A percentile compares a stretch with the other conserved stretches of the same genome.
Conservation (phyloP, 2,329 filamentous ascomycete species). For the Aureobasidium sp. region DNA sequence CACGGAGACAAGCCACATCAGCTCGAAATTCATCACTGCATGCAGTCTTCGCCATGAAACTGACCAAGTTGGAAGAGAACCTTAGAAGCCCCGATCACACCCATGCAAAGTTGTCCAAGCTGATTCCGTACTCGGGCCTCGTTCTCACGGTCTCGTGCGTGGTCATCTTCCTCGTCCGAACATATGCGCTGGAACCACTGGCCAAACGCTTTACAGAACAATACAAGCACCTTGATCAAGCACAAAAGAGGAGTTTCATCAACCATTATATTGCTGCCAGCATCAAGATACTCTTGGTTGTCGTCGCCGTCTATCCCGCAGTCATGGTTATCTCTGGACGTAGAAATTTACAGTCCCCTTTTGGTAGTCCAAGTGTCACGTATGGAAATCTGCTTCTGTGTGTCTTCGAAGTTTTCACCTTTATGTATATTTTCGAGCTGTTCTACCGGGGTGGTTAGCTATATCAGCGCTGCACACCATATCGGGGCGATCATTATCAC, state of each 20-base stretch:
- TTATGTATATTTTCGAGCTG: conserved; percentile 43
- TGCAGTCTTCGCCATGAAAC: background rate
- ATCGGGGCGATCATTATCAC: conserved; percentile 37
- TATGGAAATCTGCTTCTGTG: conserved; percentile 38
- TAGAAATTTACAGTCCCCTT: background rate
- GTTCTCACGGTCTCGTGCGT: conserved; percentile 22
- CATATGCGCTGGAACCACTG: conserved; percentile 33
- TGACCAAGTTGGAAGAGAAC: background rate
- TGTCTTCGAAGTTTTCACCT: conserved; percentile 36
- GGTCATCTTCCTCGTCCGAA: conserved; percentile 22
- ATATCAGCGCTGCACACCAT: conserved; percentile 38
- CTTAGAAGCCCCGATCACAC: background rate
- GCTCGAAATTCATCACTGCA: background rate
- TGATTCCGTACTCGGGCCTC: conserved; percentile 21
- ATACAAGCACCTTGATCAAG: conserved; percentile 33
- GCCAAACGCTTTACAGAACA: conserved; percentile 23
- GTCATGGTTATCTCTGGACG: conserved; percentile 32
- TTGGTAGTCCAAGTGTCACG: conserved; percentile 26
- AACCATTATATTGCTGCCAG: conserved; percentile 42
- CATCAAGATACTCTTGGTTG: conserved; percentile 36
- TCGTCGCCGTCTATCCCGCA: conserved; percentile 38
- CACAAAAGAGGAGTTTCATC: conserved; percentile 36
- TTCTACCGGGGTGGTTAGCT: conserved; percentile 38
- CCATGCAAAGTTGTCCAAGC: background rate
- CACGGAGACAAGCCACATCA: too few species aligned